Base-by-base conservation (phyloP, 1,139 yeast genomes). In the Pneumocystis canis region DNA sequence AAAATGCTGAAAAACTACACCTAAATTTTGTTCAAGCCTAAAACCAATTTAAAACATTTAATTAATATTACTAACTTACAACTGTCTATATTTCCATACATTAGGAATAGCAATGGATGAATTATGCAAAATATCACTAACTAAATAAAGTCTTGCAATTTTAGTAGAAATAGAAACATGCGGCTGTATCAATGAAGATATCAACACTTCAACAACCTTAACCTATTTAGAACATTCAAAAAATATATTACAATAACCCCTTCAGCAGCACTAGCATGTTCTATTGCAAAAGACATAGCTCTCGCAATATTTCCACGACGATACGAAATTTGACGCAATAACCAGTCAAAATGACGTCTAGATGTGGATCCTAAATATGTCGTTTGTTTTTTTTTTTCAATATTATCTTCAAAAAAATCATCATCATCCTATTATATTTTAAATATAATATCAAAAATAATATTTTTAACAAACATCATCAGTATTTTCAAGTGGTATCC, bases 281-380 rank as follows among this genome's bases (percentile, higher is more conserved):
- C 68, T 39, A 71, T 64, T 14, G 72, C 73, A 67, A 72, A 72
- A 11, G 71, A 72, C 67, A 69, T 70, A 32, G 70, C 67, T 11
- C 73, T 67, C 4, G 74, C 74, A 31, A 72, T 70, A 9, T 70
- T 66, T 11, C 73, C 72, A 20, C 74, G 40, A 35, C 59, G 59
- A 57, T 57, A 57, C 1, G 40, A 35, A 57, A 57, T 39, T 20
- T 30, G n/a, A 20, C 59, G 59, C n/a, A 57, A 25, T 14, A 57
- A 57, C 59, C 59, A 57, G 20, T 57, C 59, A 39, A 57, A 57
- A 20, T 39, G 40, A 35, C 14, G 16, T 35, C 59, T 47, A 25
- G 54, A 25, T 9, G 30, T 7, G 25, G 54, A 25, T 11, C 59
- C 59, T 57, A 57, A 20, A 57, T 57, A 35, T 20, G 40, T 3